Evolutionary conservation across 352 stramenopile genomes (phyloP).

Genomic region (Elongisporangium anandrum): DNA sequence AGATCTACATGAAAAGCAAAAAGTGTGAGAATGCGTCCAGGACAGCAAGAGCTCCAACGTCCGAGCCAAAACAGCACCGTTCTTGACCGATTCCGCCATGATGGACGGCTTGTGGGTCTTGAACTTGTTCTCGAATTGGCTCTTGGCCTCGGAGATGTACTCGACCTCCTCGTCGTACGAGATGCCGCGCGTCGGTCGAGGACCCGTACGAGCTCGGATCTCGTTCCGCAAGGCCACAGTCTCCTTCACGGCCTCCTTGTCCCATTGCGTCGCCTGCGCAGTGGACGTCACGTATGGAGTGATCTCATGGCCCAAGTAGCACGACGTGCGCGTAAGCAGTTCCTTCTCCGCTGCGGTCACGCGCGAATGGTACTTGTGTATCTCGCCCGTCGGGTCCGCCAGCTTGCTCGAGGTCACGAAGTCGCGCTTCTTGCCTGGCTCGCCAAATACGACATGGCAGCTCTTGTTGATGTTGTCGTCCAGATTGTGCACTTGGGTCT

Average conservation of each 20-base stretch:
- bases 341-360: conserved; percentile 43
- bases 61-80: conserved; percentile 31
- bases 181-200: conserved; percentile 47
- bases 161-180: conserved; percentile 77
- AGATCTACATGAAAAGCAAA: conserved; percentile 45
- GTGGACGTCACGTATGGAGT: conserved; percentile 57
- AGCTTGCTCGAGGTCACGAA: conserved; percentile 54
- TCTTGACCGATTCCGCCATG: conserved; percentile 74
- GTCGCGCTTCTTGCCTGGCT: conserved; percentile 50
- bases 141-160: conserved; percentile 75
- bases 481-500: conserved; percentile 6
- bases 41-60: not conserved
- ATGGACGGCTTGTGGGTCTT: conserved; percentile 66
- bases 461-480: conserved; percentile 53
- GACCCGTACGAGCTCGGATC: conserved; percentile 56
- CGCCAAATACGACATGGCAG: conserved; percentile 63
- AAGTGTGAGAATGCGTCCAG: not conserved
- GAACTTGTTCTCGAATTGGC: conserved; percentile 65
- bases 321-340: conserved; percentile 57
- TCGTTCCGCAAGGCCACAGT: conserved; percentile 61
- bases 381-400: conserved; percentile 51
- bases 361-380: conserved; percentile 59
- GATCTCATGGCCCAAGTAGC: conserved; percentile 47
- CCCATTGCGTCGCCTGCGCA: conserved; percentile 63
- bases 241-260: conserved; percentile 47